These are phyloP conservation scores for Ogataea chonburiensis DNA, from an alignment of 805 yeast species.

Conservation along the genomic window DNA sequence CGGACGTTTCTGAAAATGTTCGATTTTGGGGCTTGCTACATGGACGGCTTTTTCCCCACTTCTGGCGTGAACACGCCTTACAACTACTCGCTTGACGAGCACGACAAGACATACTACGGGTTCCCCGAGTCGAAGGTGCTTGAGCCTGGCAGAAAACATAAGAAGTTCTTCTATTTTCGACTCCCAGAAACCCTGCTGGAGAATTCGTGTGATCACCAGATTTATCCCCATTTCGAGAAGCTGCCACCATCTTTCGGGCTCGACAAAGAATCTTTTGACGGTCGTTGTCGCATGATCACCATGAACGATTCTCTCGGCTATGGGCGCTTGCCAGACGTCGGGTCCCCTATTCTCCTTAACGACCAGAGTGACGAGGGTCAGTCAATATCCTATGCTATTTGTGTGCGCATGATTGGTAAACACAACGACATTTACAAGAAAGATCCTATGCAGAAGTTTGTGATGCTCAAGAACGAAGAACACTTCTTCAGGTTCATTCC, in stretches of 20 bases:
- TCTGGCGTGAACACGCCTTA: slow-evolving; percentile 22
- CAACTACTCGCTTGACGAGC: slow-evolving; percentile 14
- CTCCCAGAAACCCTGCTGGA: slow-evolving; percentile 53
- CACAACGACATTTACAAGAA: slow-evolving; percentile 16
- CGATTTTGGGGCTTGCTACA: slow-evolving; percentile 48
- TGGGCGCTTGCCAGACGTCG: slow-evolving; percentile 48
- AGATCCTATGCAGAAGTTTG: slow-evolving; percentile 14
- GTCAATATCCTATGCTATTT: slow-evolving; percentile 49
- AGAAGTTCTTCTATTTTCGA: slow-evolving; percentile 56
- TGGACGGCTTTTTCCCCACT: slow-evolving; percentile 36
- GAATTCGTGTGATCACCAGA: slow-evolving; percentile 44
- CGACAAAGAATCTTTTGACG: slow-evolving; percentile 29
- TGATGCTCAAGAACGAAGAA: slow-evolving; percentile 24
- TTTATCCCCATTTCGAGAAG: slow-evolving; percentile 32
- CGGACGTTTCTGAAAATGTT: slow-evolving; percentile 47
- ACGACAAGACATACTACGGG: slow-evolving; percentile 35
- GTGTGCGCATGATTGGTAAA: slow-evolving; percentile 50
- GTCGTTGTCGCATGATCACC: slow-evolving; percentile 27
- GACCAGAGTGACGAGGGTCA: slow-evolving; percentile 44
- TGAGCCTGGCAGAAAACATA: slow-evolving; percentile 48
- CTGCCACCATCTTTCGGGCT: slow-evolving; percentile 43
- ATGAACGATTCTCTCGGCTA: slow-evolving; percentile 48
- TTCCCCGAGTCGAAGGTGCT: slow-evolving; percentile 41
- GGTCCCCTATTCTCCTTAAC: slow-evolving; percentile 50
- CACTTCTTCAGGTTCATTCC: slow-evolving; percentile 24